Base-by-base conservation (phyloP, 2,329 filamentous ascomycete species). In the Dothideomycetes sp. region DNA sequence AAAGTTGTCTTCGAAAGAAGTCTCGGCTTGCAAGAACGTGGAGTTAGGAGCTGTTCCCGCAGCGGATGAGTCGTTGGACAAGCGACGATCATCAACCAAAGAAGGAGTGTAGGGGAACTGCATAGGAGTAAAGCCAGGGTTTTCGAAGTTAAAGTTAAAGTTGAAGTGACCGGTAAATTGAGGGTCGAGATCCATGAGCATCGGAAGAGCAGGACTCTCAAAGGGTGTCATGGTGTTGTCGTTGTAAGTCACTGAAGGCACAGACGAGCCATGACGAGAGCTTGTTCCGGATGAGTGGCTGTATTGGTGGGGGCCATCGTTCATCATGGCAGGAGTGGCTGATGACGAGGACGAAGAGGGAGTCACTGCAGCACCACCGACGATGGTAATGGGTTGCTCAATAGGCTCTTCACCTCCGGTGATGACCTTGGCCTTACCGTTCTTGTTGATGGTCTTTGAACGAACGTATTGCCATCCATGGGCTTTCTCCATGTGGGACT, bases 401-500 rank as follows among this genome's bases (percentile, higher is more conserved):
- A 40, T 8, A 18, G 36, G 36, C 36, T 40, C 36, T 19, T 40
- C 33, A 15, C 33, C 28, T n/a, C 31, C 30, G 23, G 37, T 19
- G 23, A 33, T 41, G 45, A 60, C 64, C 18, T 67, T 67, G 39
- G 72, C 77, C 65, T 82, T 84, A 58, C 84, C 83, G 56, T 93
- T 94, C 30, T 41, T 41, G 30, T 23, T 23, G 16, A 23, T 41
- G 61, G 82, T 88, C 74, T 95, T 95, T 45, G 86, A 89, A 49
- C 89, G 83, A 41, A 88, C 74, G 52, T 95, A 95, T n/a, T 73
- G 71, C 82, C 85, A 94, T 44, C 81, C 80, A 55, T 96, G 88
- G 1, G 85, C 82, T 64, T 95, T 95, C 68, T 96, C 89, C 88
- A 95, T 95, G 65, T 96, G 88, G 63, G 95, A 89, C 61, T 95